Evolutionary conservation across 73 alveolate species (phyloP), one percentile per base, ranked within the genome.

Genomic region (Blepharisma stoltei): DNA sequence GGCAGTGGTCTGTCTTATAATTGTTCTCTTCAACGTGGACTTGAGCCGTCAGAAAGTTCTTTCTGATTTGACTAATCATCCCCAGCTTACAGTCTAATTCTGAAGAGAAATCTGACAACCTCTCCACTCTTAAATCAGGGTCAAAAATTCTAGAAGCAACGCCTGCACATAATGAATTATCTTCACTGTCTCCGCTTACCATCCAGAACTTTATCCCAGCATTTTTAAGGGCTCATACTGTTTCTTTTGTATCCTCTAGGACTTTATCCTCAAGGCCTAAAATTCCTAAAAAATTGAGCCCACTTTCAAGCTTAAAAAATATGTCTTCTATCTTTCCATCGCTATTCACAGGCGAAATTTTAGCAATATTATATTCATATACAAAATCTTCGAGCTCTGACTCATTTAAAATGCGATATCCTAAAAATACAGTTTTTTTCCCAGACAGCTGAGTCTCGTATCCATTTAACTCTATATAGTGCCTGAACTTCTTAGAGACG

Each of bases 181-280:
- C 73, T 60, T 60, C 73, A 60, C 46, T 9, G 23, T 60, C 73
- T 60, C 73, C 73, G 23, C 73, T 60, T 20, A 60, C 49, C 14
- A 60, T 38, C 73, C 73, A 60, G 4, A 60, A 60, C 5, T 60
- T 60, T 60, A 60, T 60, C 4, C 73, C 73, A 60, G 73, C 2
- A 20, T 60, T n/a, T 60, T 0, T 60, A 20, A 60, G 46, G 0
- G 45, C 23, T 60, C 6, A 1, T 1, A 60, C 73, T 1, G 73
- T 60, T 20, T 60, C 73, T 60, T 60, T 60, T 14, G 73, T 60
- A 14, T 60, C 73, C 14, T n/a, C 49, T 14, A 38, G 23, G 23
- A 60, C 45, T 20, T 2, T 9, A 25, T 60, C 73, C 5, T 60
- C 73, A 8, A 60, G 23, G 47, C 73, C 73, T 8, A 60, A n/a